Base-by-base conservation (phyloP, 2,329 filamentous ascomycete genomes). In the Penicillium sp. region DNA sequence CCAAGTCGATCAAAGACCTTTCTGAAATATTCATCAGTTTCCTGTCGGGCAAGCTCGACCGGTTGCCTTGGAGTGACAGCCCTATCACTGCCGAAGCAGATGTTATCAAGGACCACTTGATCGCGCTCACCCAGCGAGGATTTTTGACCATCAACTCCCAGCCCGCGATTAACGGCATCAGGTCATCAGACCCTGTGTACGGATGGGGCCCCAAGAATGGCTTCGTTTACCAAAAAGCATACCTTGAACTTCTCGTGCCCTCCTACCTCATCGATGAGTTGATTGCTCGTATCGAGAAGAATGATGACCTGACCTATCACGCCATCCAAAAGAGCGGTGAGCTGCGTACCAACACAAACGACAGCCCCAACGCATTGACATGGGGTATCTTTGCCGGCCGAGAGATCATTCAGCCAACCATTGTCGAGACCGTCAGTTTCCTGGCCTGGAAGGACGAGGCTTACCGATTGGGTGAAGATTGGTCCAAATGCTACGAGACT, bases 321-420 rank as follows among this genome's bases (percentile, higher is more conserved):
- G 90, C 91, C 43, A 90, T 96, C 56, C 94, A 89, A 64, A 92
- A 90, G 72, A 80, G 82, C 18, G 92, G 93, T 26, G 84, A 87
- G 52, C 80, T 97, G 51, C 86, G 85, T 71, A 94, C 90, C 26
- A 97, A 99, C 67, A 86, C 90, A 1, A 85, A 86, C 8, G 84
- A 85, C 21, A 89, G 90, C 6, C 94, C 94, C 34, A 99, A 99
- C 65, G 94, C 94, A n/a, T 89, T 99, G 45, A 99, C 94, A 1
- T 99, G 94, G 94, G 94, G 94, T 74, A 95, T 99, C 31, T 99
- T 97, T 78, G 93, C 94, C 0, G 94, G 94, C 53, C 95, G 97
- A 72, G 94, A 99, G 74, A 96, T 99, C 68, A 92, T 99, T n/a
- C 94, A 99, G 73, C 94, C 94, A 13, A 99, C 94, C n/a, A 96